Evolutionary conservation across 768 basidiomycete genomes (phyloP), one percentile per base, ranked within the genome.

Genomic region (Mycena belliarum): DNA sequence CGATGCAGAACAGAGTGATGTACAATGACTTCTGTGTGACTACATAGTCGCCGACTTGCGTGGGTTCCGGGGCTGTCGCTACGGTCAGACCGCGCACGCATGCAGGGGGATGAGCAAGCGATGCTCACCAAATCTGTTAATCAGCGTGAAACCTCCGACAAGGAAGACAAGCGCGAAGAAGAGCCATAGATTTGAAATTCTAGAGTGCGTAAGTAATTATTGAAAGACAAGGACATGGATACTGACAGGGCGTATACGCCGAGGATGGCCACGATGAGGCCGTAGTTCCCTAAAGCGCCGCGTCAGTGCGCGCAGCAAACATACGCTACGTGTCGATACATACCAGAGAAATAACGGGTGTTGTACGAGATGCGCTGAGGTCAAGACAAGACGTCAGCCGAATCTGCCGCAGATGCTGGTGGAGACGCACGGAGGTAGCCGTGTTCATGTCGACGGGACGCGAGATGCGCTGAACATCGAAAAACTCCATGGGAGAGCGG

Each of bases 11-110:
- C 26, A 98, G 88, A 40, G 74, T 85, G 38, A 82, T 88, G 78
- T 97, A 98, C 46, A 96, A 83, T 59, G 86, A 83, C 71, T 93
- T 93, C 71, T 95, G 96, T 10, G 94, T 95, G 63, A 98, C 77
- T 55, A 87, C 81, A 61, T 87, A 85, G 44, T 87, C 85, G 53
- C 89, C 91, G 54, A 95, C 74, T 67, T 96, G 88, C 54, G 93
- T 79, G 28, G 94, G 89, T 51, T 97, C 94, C 23, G 91, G 82
- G 9, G 86, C 93, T 95, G 67, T 25, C 26, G 38, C 14, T 14
- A 29, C 20, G 32, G 32, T 46, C 28, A 56, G 42, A 40, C 28
- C 16, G 29, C 29, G 28, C 21, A 29, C n/a, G 37, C 33, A 14
- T n/a, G 45, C 43, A 25, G 29, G 12, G 37, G 41, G 21, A 23